Evolutionary conservation across 2,329 filamentous ascomycete genomes (phyloP), one percentile per base, ranked within the genome.

Genomic region (Aureobasidium lini): DNA sequence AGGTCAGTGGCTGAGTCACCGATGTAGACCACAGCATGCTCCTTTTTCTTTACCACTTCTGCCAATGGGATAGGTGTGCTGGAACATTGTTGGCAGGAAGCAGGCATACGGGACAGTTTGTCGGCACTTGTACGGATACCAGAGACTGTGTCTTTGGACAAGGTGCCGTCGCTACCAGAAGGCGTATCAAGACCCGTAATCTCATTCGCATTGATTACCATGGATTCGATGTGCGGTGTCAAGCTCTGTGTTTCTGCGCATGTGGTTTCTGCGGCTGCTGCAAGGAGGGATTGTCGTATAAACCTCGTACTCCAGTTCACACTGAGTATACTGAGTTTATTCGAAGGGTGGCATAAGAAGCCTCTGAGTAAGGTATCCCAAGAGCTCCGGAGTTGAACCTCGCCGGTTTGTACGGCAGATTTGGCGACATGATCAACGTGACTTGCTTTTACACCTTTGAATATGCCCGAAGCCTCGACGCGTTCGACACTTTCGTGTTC

Each of bases 1-100:
- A 79, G 73, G 61, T 80, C 78, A 1, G 76, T 78, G 48, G 72
- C 68, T 11, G 75, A 77, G 61, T 80, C 78, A 8, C 78, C 78
- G 10, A 79, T 66, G 60, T 79, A 80, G 6, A 79, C 65, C 1
- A 72, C 66, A 3, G 67, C 50, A 9, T 54, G 39, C 48, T 31
- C 56, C 43, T 29, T 57, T 18, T 28, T 29, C 44, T 50, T 10
- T 6, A 10, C 13, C 4, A 37, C 2, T 48, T 42, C 9, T 18
- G 11, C 34, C 28, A 28, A 13, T 8, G 47, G 10, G 15, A 13
- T 8, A 2, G 39, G 23, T 4, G 31, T 32, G n/a, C 60, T 54
- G 9, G 61, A 23, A 3, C 32, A 53, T 7, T 18, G 31, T 3
- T 49, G 34, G 34, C 60, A 62, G 2, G 34, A 36, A 18, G 13